Percentiles rank a stretch among this genome's conserved stretches.
Evolutionary conservation across 2,329 filamentous ascomycete species (phyloP).

Genomic region (Fusarium incarnatum): DNA sequence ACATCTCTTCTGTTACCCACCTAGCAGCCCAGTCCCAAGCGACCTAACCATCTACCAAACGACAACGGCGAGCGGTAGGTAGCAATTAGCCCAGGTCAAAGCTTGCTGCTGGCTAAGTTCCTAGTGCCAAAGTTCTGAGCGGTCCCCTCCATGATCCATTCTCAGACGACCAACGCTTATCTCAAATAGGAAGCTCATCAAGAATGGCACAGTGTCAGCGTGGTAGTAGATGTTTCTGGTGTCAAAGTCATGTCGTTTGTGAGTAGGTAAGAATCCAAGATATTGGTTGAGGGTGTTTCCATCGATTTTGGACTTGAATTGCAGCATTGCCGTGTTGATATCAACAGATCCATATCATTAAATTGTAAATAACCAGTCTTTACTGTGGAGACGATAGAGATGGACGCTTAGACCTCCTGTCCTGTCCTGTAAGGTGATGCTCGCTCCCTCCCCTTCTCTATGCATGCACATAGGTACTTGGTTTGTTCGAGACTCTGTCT

Average conservation of each 20-base stretch:
- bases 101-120: constrained; percentile 10
- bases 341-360: not conserved
- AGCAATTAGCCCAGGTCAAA: constrained; percentile 22
- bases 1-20: too few relatives aligned
- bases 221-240: constrained; percentile 4
- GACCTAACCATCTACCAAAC: constrained; percentile 22
- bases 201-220: constrained; percentile 40
- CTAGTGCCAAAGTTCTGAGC: constrained; percentile 29
- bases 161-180: constrained; percentile 24
- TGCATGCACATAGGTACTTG: not conserved
- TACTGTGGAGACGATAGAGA: constrained; percentile 20
- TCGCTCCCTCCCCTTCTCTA: not conserved
- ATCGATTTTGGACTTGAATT: not conserved
- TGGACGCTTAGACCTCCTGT: constrained; percentile 34
- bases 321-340: not conserved
- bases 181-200: constrained; percentile 45
- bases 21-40: not conserved
- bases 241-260: not conserved
- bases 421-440: constrained; percentile 21
- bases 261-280: not conserved
- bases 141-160: constrained; percentile 9
- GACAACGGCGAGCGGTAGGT: constrained; percentile 22
- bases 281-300: not conserved
- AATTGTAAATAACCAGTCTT: not conserved
- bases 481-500: constrained; percentile 1